These are phyloP conservation scores for Geotrichum carabidarum DNA, from an alignment of 1,139 yeast genomes.

Conservation along the genomic window DNA sequence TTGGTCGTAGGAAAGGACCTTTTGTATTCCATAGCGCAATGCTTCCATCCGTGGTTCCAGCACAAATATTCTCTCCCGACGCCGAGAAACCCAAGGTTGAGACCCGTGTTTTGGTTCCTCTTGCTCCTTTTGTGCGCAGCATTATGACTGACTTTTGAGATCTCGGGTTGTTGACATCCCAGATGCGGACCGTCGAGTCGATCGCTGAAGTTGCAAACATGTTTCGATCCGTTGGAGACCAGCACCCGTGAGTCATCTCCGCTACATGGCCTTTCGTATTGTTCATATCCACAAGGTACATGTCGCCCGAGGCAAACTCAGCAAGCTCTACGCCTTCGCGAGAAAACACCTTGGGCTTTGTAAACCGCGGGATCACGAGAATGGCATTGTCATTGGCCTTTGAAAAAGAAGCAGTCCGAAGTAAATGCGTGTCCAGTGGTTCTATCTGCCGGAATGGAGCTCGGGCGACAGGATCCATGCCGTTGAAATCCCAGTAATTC, in stretches of 20 bases:
- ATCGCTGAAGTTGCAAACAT: constrained; percentile 33
- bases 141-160: constrained; percentile 34
- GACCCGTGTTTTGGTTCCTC: constrained; percentile 26
- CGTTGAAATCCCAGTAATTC: constrained; percentile 37
- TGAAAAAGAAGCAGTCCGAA: constrained; percentile 29
- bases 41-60: constrained; percentile 32
- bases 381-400: constrained; percentile 27
- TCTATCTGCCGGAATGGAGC: constrained; percentile 33
- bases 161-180: constrained; percentile 33
- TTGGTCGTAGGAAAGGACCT: constrained; percentile 34
- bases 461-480: constrained; percentile 32
- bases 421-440: constrained; percentile 33
- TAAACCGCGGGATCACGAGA: constrained; percentile 30
- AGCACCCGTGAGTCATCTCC: constrained; percentile 34
- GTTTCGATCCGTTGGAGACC: constrained; percentile 30
- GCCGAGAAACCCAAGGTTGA: constrained; percentile 25
- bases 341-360: constrained; percentile 29
- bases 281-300: constrained; percentile 38
- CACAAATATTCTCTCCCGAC: constrained; percentile 25
- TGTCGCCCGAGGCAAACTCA: constrained; percentile 37
- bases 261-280: constrained; percentile 40
- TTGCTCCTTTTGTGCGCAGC: constrained; percentile 27
- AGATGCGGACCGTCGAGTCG: constrained; percentile 38
- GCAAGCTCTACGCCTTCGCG: constrained; percentile 31
- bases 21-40: constrained; percentile 34